Evolutionary conservation across 139 green algal species (phyloP), one percentile per base, ranked within the genome.

Genomic region (Diplosphaera chodatii): DNA sequence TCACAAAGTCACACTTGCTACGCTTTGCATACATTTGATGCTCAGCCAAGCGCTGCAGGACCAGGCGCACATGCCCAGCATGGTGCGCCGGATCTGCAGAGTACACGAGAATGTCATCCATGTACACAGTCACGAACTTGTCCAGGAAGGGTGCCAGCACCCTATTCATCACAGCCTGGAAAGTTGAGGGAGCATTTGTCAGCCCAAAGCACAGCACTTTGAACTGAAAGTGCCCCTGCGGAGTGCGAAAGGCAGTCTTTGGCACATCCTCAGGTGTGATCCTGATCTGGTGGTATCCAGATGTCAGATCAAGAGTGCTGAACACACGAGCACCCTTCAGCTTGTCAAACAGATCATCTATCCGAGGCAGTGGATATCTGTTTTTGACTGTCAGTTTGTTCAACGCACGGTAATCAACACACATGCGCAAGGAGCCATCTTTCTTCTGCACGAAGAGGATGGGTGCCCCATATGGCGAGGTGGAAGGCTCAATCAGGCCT

Each of bases 101-200:
- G 28, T 72, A 76, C 0, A 80, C 55, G 1, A 79, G 31, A 16
- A 82, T 71, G 30, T 82, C 76, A 70, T 85, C 76, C 0, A 85
- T 28, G 62, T 78, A 85, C 0, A 79, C 56, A 28, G 18, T n/a
- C 15, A 78, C 71, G 48, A 68, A 78, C 18, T 69, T 69, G 56
- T 33, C 37, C 21, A 79, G 0, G 22, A 63, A 4, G 0, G 25
- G 55, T n/a, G 3, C 1, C 6, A 83, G 74, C 3, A 79, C 41
- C 3, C 23, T 27, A 30, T 83, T 74, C 74, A 84, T 77, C 10
- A 29, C 28, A 5, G 33, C 48, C 41, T 77, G 68, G 65, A 83
- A 77, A 4, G 72, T 67, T 22, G 70, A 63, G 23, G 78, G 78
- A 1, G 74, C 78, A 34, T 79, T 77, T 2, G 69, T 74, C 3